These are phyloP conservation scores for Phytophthora pinifolia DNA, from an alignment of 352 stramenopile species.

Conservation along the genomic window DNA sequence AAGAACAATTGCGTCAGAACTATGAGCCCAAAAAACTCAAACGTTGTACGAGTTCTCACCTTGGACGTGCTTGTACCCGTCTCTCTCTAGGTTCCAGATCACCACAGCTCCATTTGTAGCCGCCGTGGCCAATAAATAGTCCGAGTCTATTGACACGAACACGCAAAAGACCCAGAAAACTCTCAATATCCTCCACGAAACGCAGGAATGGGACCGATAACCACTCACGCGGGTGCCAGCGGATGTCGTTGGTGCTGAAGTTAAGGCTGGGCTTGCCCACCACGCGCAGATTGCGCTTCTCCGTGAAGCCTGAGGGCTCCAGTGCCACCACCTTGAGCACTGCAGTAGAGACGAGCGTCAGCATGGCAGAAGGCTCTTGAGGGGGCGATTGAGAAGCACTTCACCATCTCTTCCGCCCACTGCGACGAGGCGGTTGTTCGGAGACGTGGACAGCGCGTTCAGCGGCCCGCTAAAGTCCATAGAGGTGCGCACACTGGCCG, in stretches of 20 bases:
- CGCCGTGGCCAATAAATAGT: slow-evolving; percentile 82
- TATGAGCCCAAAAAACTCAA: not conserved
- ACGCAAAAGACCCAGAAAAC: not conserved
- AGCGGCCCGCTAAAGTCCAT: slow-evolving; percentile 88
- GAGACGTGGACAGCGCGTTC: slow-evolving; percentile 83
- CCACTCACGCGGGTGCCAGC: slow-evolving; percentile 81
- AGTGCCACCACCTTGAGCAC: slow-evolving; percentile 87
- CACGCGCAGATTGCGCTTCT: slow-evolving; percentile 85
- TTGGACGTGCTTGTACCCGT: slow-evolving; percentile 89
- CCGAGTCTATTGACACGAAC: slow-evolving; percentile 50
- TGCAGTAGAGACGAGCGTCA: slow-evolving; percentile 5
- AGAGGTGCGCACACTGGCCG: slow-evolving; percentile 69
- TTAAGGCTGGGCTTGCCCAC: slow-evolving; percentile 80
- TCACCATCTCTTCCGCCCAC: slow-evolving; percentile 83
- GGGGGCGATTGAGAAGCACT: not conserved
- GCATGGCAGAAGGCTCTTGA: no score
- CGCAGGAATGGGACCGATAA: not conserved
- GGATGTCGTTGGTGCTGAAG: slow-evolving; percentile 90
- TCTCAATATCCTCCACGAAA: not conserved
- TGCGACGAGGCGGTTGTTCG: slow-evolving; percentile 79
- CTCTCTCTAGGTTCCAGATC: slow-evolving; percentile 87
- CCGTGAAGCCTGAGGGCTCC: slow-evolving; percentile 69
- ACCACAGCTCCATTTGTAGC: slow-evolving; percentile 84
- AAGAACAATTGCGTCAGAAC: slow-evolving; percentile 1
- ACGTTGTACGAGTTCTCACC: slow-evolving; percentile 28